Evolutionary conservation across 257 asterid genomes (phyloP).

Genomic region (Nicotiana obtusifolia): DNA sequence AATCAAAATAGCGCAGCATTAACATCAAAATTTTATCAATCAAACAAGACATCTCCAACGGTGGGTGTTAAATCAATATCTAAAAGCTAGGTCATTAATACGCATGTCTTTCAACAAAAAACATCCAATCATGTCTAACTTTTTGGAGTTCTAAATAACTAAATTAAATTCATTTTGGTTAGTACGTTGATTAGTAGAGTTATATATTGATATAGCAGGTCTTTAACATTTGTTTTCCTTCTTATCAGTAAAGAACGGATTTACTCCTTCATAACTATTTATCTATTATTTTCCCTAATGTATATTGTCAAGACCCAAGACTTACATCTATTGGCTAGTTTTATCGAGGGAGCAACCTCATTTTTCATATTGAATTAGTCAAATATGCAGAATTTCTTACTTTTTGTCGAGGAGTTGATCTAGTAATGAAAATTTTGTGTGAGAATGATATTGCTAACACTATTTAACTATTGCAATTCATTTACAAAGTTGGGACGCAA

Average conservation of each 20-base stretch:
- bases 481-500: too few species aligned
- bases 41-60: conserved; percentile 54
- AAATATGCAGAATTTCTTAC: background rate
- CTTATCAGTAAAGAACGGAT: background rate
- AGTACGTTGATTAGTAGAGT: background rate
- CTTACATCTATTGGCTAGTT: background rate
- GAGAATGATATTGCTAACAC: background rate
- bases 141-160: conserved; percentile 4
- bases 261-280: background rate
- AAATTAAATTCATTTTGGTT: conserved; percentile 6
- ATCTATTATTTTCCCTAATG: background rate
- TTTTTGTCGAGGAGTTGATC: background rate
- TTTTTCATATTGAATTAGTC: too few species aligned
- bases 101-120: background rate
- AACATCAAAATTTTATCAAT: conserved; percentile 49
- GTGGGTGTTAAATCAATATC: conserved; percentile 79
- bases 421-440: background rate
- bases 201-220: background rate
- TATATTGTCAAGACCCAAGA: background rate
- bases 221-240: background rate
- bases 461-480: too few species aligned
- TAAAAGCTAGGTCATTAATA: conserved; percentile 8
- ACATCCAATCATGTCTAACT: conserved; percentile 3
- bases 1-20: conserved; percentile 26
- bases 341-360: background rate